phyloP scores from a whole-genome alignment of 2,329 filamentous ascomycete genomes.

The Fusarium temperatum region DNA sequence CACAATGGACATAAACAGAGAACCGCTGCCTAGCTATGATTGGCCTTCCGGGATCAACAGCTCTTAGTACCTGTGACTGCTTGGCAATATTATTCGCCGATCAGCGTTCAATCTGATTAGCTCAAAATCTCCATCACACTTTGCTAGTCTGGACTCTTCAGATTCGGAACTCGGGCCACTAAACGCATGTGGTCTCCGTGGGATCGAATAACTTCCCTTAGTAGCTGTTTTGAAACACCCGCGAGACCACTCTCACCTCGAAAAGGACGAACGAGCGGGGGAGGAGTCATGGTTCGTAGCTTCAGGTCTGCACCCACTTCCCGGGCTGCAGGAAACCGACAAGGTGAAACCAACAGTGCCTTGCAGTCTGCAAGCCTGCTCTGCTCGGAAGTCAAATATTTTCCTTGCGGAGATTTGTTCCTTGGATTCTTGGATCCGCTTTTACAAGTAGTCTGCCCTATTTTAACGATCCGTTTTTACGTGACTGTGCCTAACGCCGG shows the following conservation, averaged over 20 bases:
- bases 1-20: neutral
- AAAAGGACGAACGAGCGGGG: neutral
- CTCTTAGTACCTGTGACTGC: too few species aligned
- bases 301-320: neutral
- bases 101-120: too few species aligned
- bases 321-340: too few species aligned
- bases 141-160: neutral
- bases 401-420: too few species aligned
- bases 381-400: neutral
- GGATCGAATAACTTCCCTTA: neutral
- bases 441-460: neutral
- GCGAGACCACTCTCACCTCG: too few species aligned
- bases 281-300: too few species aligned
- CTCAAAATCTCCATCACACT: neutral
- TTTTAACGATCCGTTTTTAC: too few species aligned
- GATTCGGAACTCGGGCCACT: neutral
- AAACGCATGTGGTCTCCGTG: neutral
- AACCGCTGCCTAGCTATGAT: neutral
- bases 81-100: neutral
- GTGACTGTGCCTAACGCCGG: accelerated
- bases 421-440: accelerated
- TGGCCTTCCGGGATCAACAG: too few species aligned
- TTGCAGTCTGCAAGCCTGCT: neutral
- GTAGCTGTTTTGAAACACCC: neutral
- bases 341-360: neutral